Conservation (phyloP, 2,329 filamentous ascomycete genomes). For the Calonectria pseudoreteaudii region DNA sequence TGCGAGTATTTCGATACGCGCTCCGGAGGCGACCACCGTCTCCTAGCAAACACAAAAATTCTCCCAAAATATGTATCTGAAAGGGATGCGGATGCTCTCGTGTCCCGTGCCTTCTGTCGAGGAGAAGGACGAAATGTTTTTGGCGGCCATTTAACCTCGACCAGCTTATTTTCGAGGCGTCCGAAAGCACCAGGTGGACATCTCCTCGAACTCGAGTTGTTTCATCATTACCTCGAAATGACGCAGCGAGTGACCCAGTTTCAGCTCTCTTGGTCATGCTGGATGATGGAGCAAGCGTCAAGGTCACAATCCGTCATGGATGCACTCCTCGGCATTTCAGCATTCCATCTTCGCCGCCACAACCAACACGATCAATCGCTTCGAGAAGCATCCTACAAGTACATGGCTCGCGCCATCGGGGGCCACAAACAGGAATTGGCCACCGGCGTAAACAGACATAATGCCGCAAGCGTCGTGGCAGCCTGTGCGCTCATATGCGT, state of each 20-base stretch:
- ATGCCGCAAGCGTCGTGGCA: background rate
- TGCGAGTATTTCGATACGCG: background rate
- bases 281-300: background rate
- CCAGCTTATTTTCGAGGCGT: background rate
- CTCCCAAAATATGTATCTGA: background rate
- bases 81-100: no score
- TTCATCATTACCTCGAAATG: constrained; percentile 15
- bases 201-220: background rate
- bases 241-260: background rate
- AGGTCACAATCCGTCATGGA: background rate
- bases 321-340: constrained; percentile 9
- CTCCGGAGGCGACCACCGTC: no score
- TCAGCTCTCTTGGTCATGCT: background rate
- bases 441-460: background rate
- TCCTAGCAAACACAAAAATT: background rate
- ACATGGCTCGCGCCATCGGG: constrained; percentile 7
- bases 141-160: background rate
- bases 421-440: background rate
- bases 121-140: background rate
- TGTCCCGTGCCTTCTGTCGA: background rate
- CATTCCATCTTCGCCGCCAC: constrained; percentile 8
- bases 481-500: background rate
- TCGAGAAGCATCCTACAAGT: background rate
- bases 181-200: background rate
- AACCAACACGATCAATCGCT: background rate